These are phyloP conservation scores for Metrosideros polymorpha DNA, from an alignment of 441 rosid species.

Conservation along the genomic window DNA sequence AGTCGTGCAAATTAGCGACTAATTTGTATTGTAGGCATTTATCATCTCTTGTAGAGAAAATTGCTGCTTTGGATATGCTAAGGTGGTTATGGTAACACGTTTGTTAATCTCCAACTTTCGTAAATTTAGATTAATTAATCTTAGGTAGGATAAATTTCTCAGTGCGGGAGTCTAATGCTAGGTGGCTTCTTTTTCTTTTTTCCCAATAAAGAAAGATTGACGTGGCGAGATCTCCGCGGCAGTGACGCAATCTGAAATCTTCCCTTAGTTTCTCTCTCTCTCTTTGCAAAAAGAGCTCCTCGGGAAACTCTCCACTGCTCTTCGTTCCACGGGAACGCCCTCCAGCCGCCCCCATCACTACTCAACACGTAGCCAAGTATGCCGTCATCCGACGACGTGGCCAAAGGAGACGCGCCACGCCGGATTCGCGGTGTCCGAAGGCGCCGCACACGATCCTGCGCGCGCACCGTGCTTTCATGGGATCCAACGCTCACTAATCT, in stretches of 20 bases:
- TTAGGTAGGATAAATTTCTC: neutral
- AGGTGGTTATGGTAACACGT: neutral
- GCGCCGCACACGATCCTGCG: neutral
- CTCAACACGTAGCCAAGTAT: neutral
- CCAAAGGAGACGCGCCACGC: neutral
- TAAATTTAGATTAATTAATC: neutral
- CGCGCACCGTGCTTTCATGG: neutral
- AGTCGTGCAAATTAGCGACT: neutral
- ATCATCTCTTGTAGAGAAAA: accelerated
- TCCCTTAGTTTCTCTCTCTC: neutral
- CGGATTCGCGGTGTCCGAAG: neutral
- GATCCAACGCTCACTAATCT: neutral
- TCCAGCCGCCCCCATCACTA: neutral
- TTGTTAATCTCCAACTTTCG: neutral
- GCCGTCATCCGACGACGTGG: neutral
- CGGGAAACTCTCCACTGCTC: neutral
- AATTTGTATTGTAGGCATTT: neutral
- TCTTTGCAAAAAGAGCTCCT: neutral
- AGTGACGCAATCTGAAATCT: neutral
- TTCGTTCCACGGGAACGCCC: neutral
- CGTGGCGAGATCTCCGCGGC: neutral
- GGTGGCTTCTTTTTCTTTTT: neutral
- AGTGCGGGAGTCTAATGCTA: neutral
- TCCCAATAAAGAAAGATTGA: neutral
- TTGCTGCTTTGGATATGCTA: neutral